Evolutionary conservation across 2,329 filamentous ascomycete species (phyloP).

Genomic region (Cadophora gregata): DNA sequence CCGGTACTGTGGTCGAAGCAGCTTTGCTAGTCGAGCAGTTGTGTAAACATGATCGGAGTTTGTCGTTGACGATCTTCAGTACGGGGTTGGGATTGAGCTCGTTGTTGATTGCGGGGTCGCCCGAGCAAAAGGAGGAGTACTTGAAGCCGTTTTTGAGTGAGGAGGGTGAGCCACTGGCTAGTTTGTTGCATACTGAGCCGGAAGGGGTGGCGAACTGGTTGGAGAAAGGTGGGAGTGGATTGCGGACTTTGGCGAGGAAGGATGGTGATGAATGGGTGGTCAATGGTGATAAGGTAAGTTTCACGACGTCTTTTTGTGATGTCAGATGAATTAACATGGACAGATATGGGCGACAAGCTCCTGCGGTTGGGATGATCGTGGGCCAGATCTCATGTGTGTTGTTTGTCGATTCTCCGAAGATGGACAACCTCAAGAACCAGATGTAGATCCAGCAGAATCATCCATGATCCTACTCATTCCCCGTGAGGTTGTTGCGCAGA

Average conservation of each 20-base stretch:
- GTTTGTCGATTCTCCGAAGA: slow-evolving; percentile 50
- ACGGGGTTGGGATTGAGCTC: slow-evolving; percentile 59
- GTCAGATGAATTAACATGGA: neutral
- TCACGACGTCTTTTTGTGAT: neutral
- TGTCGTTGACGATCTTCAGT: slow-evolving; percentile 56
- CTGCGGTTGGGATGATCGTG: slow-evolving; percentile 58
- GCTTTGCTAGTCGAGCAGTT: slow-evolving; percentile 59
- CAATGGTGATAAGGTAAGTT: slow-evolving; percentile 57
- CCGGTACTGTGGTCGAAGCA: slow-evolving; percentile 53
- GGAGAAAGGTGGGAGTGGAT: slow-evolving; percentile 54
- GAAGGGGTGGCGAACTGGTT: slow-evolving; percentile 57
- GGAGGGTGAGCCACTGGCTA: slow-evolving; percentile 55
- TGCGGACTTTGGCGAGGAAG: slow-evolving; percentile 54
- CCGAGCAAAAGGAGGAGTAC: slow-evolving; percentile 49
- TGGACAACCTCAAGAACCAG: slow-evolving; percentile 28
- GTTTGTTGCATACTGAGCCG: slow-evolving; percentile 58
- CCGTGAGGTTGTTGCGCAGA: slow-evolving; percentile 53
- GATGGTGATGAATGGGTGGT: slow-evolving; percentile 59
- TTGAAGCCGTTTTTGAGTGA: slow-evolving; percentile 54
- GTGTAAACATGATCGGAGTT: slow-evolving; percentile 56
- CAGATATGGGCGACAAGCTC: slow-evolving; percentile 61
- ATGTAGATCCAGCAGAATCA: slow-evolving; percentile 42
- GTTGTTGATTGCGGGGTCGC: slow-evolving; percentile 52
- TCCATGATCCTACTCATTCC: slow-evolving; percentile 59
- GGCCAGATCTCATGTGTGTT: slow-evolving; percentile 58